These are phyloP conservation scores for Lupinus albus DNA, from an alignment of 306 rosid species.

Conservation along the genomic window DNA sequence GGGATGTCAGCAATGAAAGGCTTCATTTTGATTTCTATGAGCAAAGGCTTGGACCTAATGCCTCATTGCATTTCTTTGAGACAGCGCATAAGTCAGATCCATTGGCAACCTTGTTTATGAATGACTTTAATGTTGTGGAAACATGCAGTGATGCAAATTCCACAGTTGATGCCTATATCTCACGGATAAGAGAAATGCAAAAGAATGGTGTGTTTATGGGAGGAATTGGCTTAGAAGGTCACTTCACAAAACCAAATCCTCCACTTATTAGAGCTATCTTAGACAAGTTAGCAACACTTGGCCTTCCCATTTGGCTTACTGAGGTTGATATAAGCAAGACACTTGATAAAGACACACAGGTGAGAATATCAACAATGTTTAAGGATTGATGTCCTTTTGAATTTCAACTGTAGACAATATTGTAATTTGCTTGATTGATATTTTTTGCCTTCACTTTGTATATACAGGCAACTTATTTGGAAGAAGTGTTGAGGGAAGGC, in stretches of 20 bases:
- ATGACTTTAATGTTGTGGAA: conserved; percentile 88
- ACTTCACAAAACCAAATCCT: conserved; percentile 70
- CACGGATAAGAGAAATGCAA: conserved; percentile 55
- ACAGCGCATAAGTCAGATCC: conserved; percentile 78
- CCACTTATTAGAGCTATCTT: conserved; percentile 77
- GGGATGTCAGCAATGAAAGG: conserved; percentile 98
- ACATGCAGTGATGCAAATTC: conserved; percentile 80
- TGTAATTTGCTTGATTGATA: background rate
- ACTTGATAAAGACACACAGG: conserved; percentile 64
- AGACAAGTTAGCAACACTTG: conserved; percentile 82
- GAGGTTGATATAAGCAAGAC: conserved; percentile 82
- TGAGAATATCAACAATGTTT: conserved; percentile 12
- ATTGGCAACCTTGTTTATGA: conserved; percentile 77
- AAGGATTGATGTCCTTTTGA: too few species aligned
- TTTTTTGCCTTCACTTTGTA: background rate
- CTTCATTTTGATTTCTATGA: conserved; percentile 95
- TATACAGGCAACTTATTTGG: conserved; percentile 67
- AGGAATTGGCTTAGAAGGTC: conserved; percentile 92
- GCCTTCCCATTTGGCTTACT: conserved; percentile 85
- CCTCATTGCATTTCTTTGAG: conserved; percentile 66
- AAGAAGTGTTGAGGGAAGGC: conserved; percentile 79
- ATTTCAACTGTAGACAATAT: too few species aligned
- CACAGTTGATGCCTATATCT: conserved; percentile 69
- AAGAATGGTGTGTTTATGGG: conserved; percentile 68
- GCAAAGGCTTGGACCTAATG: conserved; percentile 67